Evolutionary conservation across 108 stramenopile genomes (phyloP), one percentile per base, ranked within the genome.

Genomic region (Pseudonitzschia multiseries): DNA sequence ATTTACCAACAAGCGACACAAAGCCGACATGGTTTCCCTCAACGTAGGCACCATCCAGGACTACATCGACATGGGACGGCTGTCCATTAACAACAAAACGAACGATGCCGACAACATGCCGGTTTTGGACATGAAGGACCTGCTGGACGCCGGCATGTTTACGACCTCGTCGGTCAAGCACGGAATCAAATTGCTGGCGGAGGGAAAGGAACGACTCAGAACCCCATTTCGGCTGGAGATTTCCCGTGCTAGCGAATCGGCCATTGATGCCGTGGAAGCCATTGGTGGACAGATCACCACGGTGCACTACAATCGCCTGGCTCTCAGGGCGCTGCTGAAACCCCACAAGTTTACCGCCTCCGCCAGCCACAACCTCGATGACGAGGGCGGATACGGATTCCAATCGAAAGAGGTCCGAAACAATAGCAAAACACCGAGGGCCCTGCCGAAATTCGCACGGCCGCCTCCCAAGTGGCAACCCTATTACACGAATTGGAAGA

Each of bases 261-360:
- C 99, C 21, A 97, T 98, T 65, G 78, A 84, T 42, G 96, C 97
- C 44, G 81, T 99, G 4, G 99, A 99, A 75, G 71, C 59, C 10
- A 86, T 80, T 32, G 99, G 99, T 18, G 99, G 99, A 15, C 86
- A 91, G 56, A 93, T 99, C n/a, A 97, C 96, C 0, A 96, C 96
- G 26, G 93, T 91, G 21, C 94, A 98, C 80, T 96, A 97, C 86
- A 99, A 98, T 82, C 73, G 86, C 31, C 76, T 98, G 74, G 96
- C 93, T 41, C 78, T 99, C 32, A 83, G 97, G 6, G 93, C 93
- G 12, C 69, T 97, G 60, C 78, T 98, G 41, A 97, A 98, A 73
- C 99, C 99, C 2, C 70, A 99, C 54, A 97, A 96, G 74, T 99
- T 96, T 72, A 33, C 40, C 3, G 17, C 9, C 24, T 9, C 1